A percentile compares a stretch with the other conserved stretches of the same genome.
These are phyloP conservation scores for Ganoderma lingzhi DNA, from an alignment of 1,284 basidiomycete genomes.

Conservation along the genomic window DNA sequence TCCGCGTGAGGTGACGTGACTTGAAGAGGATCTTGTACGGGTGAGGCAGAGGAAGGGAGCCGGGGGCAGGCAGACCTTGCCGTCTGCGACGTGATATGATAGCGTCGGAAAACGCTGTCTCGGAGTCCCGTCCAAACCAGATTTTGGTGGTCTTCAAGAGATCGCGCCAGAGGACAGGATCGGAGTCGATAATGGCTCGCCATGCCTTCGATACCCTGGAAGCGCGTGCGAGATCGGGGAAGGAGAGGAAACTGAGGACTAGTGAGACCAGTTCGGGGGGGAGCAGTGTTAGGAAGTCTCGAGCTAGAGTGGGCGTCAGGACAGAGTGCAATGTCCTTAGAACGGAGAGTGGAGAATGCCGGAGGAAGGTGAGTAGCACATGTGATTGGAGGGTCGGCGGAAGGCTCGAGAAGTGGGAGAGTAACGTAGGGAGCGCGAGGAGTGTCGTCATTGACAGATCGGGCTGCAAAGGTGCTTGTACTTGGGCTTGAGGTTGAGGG, in stretches of 20 bases:
- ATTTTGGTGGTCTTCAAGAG: constrained; percentile 80
- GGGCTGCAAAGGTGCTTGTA: constrained; percentile 76
- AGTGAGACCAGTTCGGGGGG: constrained; percentile 87
- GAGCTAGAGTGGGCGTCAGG: constrained; percentile 83
- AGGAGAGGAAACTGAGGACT: constrained; percentile 81
- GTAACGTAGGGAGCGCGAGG: constrained; percentile 78
- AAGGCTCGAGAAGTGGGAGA: constrained; percentile 76
- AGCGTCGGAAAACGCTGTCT: constrained; percentile 72
- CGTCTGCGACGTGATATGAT: constrained; percentile 66
- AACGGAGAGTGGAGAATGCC: constrained; percentile 85
- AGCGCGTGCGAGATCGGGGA: constrained; percentile 79
- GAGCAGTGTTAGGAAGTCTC: constrained; percentile 87
- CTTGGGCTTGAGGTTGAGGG: constrained; percentile 62
- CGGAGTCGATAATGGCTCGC: constrained; percentile 85
- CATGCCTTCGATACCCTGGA: constrained; percentile 84
- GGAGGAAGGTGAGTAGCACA: constrained; percentile 83
- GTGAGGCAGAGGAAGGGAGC: constrained; percentile 71
- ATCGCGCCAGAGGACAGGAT: constrained; percentile 85
- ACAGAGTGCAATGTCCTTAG: constrained; percentile 85
- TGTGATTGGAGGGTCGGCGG: constrained; percentile 84
- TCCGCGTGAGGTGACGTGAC: constrained; percentile 80
- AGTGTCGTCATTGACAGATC: constrained; percentile 81
- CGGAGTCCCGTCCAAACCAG: constrained; percentile 85
- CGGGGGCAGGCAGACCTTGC: constrained; percentile 49
- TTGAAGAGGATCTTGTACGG: constrained; percentile 91